Evolutionary conservation across 306 rosid genomes (phyloP), one percentile per base, ranked within the genome.

Genomic region (Prunus salicina): DNA sequence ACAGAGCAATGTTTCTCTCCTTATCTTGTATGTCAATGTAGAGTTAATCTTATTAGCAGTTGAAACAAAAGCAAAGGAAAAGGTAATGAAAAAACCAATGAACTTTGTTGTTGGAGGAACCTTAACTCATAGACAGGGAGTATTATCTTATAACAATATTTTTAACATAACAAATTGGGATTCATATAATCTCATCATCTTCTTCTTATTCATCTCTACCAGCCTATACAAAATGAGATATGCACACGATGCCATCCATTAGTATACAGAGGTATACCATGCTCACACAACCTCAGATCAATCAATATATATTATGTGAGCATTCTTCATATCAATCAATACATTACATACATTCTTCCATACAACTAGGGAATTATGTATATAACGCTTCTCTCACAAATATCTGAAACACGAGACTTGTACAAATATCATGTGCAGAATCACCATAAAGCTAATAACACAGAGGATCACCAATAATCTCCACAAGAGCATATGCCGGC

Each of bases 401-500:
- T 10, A 57, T 22, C 14, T 0, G 1, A 20, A 57, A 24, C 15
- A 57, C 1, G 2, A 22, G 30, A 55, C 5, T 57, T 25, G 2
- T 22, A 57, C 63, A 1, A 7, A 43, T 18, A 63, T 34, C 20
- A 27, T 27, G 41, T 61, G 66, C 66, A 61, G 4, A 12, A 3
- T 14, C 66, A 25, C 12, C 65, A 61, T 27, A 38, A 61, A 27
- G 16, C 43, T 28, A 1, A 69, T 25, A 2, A 47, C 43, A 20
- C 46, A n/a, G 18, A 12, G 24, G 43, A 43, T 84, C 80, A 91
- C 96, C 96, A 90, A 76, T 90, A 93, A 83, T 90, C 93, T 55
- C 88, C 84, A 78, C 96, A 90, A 15, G 97, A 86, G 69, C 97
- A 86, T 13, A 72, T 71, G 34, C 97, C 93, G 67, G 79, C 49